Evolutionary conservation across 108 stramenopile species (phyloP).

Genomic region (Poteriospumella lacustris): DNA sequence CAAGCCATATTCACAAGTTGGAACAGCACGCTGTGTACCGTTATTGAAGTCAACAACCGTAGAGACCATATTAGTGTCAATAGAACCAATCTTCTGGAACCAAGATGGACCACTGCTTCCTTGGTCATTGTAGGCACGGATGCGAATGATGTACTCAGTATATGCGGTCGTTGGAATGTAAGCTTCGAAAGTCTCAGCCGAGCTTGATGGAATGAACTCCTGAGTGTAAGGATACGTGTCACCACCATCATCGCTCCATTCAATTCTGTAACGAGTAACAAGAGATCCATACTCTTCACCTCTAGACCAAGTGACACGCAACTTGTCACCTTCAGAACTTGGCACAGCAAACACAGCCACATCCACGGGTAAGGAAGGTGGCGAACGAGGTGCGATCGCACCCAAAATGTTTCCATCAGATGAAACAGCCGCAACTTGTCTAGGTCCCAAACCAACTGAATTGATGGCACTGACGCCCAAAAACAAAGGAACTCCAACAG

Average conservation of each 20-base stretch:
- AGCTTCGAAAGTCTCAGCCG: neutral
- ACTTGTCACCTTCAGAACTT: neutral
- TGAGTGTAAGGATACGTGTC: neutral
- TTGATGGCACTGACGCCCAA: slow-evolving; percentile 17
- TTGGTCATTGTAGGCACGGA: slow-evolving; percentile 21
- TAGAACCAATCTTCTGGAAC: neutral
- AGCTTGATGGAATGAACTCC: no score
- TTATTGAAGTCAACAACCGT: neutral
- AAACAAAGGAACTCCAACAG: neutral
- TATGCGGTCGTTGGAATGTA: neutral
- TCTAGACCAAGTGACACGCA: slow-evolving; percentile 1
- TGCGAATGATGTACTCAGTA: slow-evolving; percentile 1
- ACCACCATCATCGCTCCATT: slow-evolving; percentile 21
- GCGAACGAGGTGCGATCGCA: slow-evolving; percentile 16
- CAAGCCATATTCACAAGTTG: slow-evolving; percentile 7
- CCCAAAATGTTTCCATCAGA: slow-evolving; percentile 21
- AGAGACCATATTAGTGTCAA: slow-evolving; percentile 7
- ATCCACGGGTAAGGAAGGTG: slow-evolving; percentile 14
- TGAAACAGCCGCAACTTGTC: slow-evolving; percentile 12
- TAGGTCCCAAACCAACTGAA: slow-evolving; percentile 8
- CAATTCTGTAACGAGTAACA: neutral
- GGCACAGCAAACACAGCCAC: slow-evolving; percentile 11
- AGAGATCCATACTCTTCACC: neutral
- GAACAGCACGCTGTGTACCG: neutral
- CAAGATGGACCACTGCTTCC: slow-evolving; percentile 5